Conservation (phyloP, 2,329 filamentous ascomycete genomes). For the Talaromyces sp. region DNA sequence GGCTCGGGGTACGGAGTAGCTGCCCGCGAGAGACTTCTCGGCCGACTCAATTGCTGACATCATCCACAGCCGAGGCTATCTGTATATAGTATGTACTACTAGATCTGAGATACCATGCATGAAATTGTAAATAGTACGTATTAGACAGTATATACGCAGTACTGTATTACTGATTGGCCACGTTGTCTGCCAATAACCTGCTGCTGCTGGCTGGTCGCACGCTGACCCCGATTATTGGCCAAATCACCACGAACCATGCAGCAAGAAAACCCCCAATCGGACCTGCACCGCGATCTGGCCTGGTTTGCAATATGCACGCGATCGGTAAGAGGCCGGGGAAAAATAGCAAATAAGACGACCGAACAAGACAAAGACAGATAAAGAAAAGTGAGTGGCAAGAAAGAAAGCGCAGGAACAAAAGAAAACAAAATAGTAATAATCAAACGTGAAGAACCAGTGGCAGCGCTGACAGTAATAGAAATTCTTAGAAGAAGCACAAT, state of each 20-base stretch:
- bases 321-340: background rate
- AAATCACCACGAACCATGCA: too few relatives aligned
- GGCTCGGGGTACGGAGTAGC: conserved; percentile 6
- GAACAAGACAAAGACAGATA: background rate
- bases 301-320: background rate
- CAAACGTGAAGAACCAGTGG: too few relatives aligned
- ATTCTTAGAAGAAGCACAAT: too few relatives aligned
- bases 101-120: too few relatives aligned
- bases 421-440: background rate
- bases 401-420: background rate
- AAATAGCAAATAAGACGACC: background rate
- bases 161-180: too few relatives aligned
- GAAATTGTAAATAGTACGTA: too few relatives aligned
- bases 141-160: too few relatives aligned
- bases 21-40: conserved; percentile 1
- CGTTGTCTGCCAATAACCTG: background rate
- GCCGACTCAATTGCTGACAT: background rate
- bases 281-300: background rate
- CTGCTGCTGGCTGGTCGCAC: too few relatives aligned
- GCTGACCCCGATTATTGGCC: too few relatives aligned
- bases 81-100: too few relatives aligned
- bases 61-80: background rate
- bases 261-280: background rate
- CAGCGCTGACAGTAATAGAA: too few relatives aligned
- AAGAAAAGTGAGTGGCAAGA: background rate